These are phyloP conservation scores for Paraurostyla sp. DNA, from an alignment of 73 alveolate genomes.

Conservation along the genomic window DNA sequence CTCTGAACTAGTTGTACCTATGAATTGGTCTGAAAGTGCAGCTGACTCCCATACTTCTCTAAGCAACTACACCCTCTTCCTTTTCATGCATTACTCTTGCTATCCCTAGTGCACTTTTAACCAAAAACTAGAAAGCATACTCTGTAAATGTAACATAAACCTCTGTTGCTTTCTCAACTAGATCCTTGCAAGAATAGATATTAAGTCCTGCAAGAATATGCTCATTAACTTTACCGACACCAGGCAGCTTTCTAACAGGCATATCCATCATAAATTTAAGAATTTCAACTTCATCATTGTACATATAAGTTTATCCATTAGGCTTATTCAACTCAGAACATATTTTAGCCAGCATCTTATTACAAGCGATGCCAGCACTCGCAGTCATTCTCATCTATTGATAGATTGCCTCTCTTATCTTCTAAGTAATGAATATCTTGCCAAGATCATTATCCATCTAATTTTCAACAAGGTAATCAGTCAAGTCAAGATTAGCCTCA, in stretches of 20 bases:
- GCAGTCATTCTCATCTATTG: slow-evolving; percentile 72
- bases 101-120: slow-evolving; percentile 68
- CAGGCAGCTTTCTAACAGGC: slow-evolving; percentile 94
- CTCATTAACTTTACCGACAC: slow-evolving; percentile 91
- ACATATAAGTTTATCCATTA: slow-evolving; percentile 61
- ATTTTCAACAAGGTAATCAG: slow-evolving; percentile 77
- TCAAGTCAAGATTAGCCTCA: slow-evolving; percentile 87
- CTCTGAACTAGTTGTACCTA: slow-evolving; percentile 25
- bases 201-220: slow-evolving; percentile 79
- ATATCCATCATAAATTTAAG: slow-evolving; percentile 79
- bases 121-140: slow-evolving; percentile 74
- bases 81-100: slow-evolving; percentile 53
- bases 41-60: slow-evolving; percentile 45
- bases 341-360: slow-evolving; percentile 89
- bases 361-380: slow-evolving; percentile 88
- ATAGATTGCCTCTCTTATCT: slow-evolving; percentile 77
- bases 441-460: slow-evolving; percentile 78
- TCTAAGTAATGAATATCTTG: slow-evolving; percentile 65
- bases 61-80: slow-evolving; percentile 33
- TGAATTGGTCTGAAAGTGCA: slow-evolving; percentile 54
- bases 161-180: slow-evolving; percentile 74
- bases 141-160: slow-evolving; percentile 71
- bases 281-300: slow-evolving; percentile 1
- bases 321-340: slow-evolving; percentile 86
- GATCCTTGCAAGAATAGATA: slow-evolving; percentile 72